Base-by-base conservation (phyloP, 805 yeast species). In the Saccharomycopsis synnaedendra region DNA sequence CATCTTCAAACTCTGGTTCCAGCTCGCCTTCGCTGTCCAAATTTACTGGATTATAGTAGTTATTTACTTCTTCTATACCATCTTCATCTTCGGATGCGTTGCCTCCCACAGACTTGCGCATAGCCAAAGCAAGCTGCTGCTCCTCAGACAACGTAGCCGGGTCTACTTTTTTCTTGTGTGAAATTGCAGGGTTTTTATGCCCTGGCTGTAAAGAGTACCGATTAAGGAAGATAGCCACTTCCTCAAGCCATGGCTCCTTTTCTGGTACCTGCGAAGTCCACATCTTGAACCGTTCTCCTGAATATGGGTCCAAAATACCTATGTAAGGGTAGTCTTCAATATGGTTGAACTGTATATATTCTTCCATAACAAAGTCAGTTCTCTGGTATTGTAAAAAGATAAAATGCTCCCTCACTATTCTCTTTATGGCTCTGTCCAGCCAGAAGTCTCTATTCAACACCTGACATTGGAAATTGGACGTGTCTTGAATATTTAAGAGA, bases 361-460 rank as follows among this genome's bases (percentile, higher is more conserved):
- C 74, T 53, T 71, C 70, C 1, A 96, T 97, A 51, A 76, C 80
- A 5, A 76, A 75, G 1, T 93, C 80, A 57, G 85, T 94, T 44
- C 71, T 72, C 52, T 83, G 88, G 61, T 83, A 90, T 63, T 93
- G 98, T 49, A 93, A 64, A 58, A 93, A 90, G 3, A 90, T 63
- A 57, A 93, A 93, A 61, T 82, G 71, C 30, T 75, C 78, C 37
- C 68, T 68, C 3, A 93, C 80, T 2, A 77, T 56, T 11, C 71
- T 74, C 60, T 85, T 88, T 27, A 93, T 72, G 3, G 71, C 71
- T 9, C 64, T 54, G 43, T 82, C 73, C 11, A 93, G 77, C 97
- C 97, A 93, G 53, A 93, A 78, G 63, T 93, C 99, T 51, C 99
- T 74, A 63, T 93, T 93, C 46, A 93, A 66, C 33, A 84, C 80